Evolutionary conservation across 352 stramenopile genomes (phyloP).

Genomic region (Pythium pectinolyticum): DNA sequence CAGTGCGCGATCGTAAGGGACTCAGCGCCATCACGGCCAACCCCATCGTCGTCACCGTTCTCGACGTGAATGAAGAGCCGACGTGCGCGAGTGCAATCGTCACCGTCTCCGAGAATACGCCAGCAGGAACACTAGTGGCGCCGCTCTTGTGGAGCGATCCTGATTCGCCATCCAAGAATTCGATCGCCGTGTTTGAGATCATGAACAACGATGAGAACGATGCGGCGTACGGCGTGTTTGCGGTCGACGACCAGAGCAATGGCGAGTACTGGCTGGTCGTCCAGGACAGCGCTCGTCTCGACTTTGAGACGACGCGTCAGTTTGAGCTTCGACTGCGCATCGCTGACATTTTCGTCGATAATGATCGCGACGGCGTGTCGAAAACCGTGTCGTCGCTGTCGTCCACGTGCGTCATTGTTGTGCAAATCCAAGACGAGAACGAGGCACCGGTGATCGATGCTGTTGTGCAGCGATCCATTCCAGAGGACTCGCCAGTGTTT

Average conservation of each 20-base stretch:
- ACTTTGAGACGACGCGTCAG: constrained; percentile 21
- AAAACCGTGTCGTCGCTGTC: constrained; percentile 40
- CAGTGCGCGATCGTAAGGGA: constrained; percentile 48
- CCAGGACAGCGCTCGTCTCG: constrained; percentile 5
- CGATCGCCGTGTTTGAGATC: constrained; percentile 52
- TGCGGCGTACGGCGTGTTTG: constrained; percentile 18
- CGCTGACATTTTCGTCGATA: constrained; percentile 24
- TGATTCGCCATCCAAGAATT: constrained; percentile 38
- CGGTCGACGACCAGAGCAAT: neutral
- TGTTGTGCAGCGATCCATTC: constrained; percentile 25
- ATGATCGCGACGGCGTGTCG: neutral
- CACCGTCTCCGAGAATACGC: constrained; percentile 33
- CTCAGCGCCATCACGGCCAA: constrained; percentile 24
- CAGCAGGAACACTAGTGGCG: constrained; percentile 23
- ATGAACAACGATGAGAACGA: constrained; percentile 19
- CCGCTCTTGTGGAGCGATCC: constrained; percentile 41
- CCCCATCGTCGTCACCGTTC: constrained; percentile 23
- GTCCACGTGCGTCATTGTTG: constrained; percentile 34
- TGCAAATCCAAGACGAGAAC: constrained; percentile 48
- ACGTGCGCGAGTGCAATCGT: constrained; percentile 21
- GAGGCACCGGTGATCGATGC: constrained; percentile 40
- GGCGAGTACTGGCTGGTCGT: constrained; percentile 13
- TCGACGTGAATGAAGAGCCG: constrained; percentile 37
- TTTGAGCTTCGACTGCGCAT: constrained; percentile 26
- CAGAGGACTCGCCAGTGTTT: constrained; percentile 36